Percentiles rank a stretch among this genome's conserved stretches.
These are phyloP conservation scores for Agroathelia rolfsii DNA, from an alignment of 1,284 basidiomycete genomes.

Conservation along the genomic window DNA sequence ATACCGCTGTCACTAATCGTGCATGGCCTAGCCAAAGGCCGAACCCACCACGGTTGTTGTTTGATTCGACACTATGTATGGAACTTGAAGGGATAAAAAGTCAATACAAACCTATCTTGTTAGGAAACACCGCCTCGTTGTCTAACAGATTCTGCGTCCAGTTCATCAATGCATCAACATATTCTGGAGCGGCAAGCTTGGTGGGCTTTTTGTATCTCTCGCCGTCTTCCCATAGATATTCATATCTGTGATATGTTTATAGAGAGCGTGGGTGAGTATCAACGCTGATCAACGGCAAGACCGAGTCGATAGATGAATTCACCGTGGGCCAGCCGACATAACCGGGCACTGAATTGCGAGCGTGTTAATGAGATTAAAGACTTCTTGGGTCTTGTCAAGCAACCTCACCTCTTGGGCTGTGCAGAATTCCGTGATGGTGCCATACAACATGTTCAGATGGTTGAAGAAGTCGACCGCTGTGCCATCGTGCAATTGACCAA, in stretches of 20 bases:
- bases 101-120: slow-evolving; percentile 69
- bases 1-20: too few species aligned
- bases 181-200: slow-evolving; percentile 89
- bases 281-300: not conserved
- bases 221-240: slow-evolving; percentile 99
- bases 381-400: slow-evolving; percentile 5
- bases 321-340: slow-evolving; percentile 98
- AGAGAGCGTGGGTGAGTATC: not conserved
- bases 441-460: slow-evolving; percentile 93
- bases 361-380: slow-evolving; percentile 3
- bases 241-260: slow-evolving; percentile 50
- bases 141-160: slow-evolving; percentile 94
- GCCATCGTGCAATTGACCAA: slow-evolving; percentile 5
- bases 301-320: slow-evolving; percentile 21
- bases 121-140: slow-evolving; percentile 89
- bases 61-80: too few species aligned
- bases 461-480: slow-evolving; percentile 96
- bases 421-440: slow-evolving; percentile 94
- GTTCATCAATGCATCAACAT: slow-evolving; percentile 98
- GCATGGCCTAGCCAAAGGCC: too few species aligned
- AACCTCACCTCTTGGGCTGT: slow-evolving; percentile 74
- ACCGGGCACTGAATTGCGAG: slow-evolving; percentile 69
- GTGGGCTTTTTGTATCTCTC: slow-evolving; percentile 87
- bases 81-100: not conserved
- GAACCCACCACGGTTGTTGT: too few species aligned